Conservation (phyloP, 495 filamentous ascomycete species). For the Neurospora sublineolata region DNA sequence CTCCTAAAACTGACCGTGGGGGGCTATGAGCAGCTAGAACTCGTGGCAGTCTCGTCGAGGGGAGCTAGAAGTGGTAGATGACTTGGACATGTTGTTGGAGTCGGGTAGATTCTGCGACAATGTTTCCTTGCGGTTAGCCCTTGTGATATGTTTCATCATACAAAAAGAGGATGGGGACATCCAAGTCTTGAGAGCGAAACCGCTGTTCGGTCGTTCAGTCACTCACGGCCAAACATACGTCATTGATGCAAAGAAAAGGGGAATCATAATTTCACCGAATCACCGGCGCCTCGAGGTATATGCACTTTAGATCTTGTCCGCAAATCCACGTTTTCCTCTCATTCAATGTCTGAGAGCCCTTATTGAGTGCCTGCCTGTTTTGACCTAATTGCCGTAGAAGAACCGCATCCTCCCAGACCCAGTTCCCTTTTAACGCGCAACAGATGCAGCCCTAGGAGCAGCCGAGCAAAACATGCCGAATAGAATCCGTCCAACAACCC, state of each 20-base stretch:
- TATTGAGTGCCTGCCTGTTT: background rate
- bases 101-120: background rate
- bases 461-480: slow-evolving; percentile 33
- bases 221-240: background rate
- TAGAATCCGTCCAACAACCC: slow-evolving; percentile 30
- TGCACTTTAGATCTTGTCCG: background rate
- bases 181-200: too few relatives aligned
- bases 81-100: background rate
- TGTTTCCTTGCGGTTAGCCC: background rate
- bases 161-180: background rate
- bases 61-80: background rate
- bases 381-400: background rate
- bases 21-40: background rate
- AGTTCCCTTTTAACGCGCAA: background rate
- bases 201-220: background rate
- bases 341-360: background rate
- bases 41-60: background rate
- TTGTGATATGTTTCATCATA: background rate
- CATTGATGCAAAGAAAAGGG: background rate
- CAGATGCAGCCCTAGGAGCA: slow-evolving; percentile 13
- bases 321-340: background rate
- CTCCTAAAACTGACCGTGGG: background rate
- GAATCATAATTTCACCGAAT: slow-evolving; percentile 1
- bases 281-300: background rate
- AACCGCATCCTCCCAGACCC: background rate